These are phyloP conservation scores for Aspergillus funiculosus DNA, from an alignment of 495 filamentous ascomycete species.

Conservation along the genomic window DNA sequence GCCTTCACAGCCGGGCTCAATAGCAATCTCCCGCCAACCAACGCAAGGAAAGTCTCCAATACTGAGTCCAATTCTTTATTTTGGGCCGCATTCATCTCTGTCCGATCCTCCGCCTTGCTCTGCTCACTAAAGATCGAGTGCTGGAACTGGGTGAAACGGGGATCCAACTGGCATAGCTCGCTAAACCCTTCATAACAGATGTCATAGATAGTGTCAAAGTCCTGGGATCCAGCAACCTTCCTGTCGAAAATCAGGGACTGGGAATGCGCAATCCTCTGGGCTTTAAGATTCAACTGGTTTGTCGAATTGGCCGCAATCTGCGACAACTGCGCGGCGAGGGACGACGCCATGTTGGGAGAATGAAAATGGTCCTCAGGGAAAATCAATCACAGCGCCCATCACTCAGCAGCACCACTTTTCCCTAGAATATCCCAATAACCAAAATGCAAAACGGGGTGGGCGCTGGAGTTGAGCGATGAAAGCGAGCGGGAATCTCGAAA, in stretches of 20 bases:
- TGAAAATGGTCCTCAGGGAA: slow-evolving; percentile 15
- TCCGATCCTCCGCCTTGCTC: slow-evolving; percentile 80
- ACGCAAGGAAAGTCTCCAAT: slow-evolving; percentile 71
- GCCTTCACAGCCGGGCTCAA: slow-evolving; percentile 83
- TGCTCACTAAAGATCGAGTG: slow-evolving; percentile 80
- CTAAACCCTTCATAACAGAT: slow-evolving; percentile 83
- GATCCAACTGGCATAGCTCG: slow-evolving; percentile 81
- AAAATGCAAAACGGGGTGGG: neutral
- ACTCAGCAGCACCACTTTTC: slow-evolving; percentile 14
- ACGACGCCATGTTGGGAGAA: slow-evolving; percentile 59
- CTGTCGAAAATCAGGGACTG: slow-evolving; percentile 89
- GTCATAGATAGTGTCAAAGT: slow-evolving; percentile 79
- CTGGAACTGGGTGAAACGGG: slow-evolving; percentile 62
- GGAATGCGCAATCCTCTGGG: slow-evolving; percentile 80
- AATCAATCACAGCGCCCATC: slow-evolving; percentile 21
- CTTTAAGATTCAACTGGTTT: slow-evolving; percentile 78
- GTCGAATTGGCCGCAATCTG: slow-evolving; percentile 72
- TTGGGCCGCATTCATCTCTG: slow-evolving; percentile 71
- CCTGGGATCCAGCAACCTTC: slow-evolving; percentile 72
- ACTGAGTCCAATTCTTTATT: slow-evolving; percentile 74
- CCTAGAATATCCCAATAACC: no score
- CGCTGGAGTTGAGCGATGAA: slow-evolving; percentile 1
- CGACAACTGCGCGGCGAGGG: slow-evolving; percentile 73
- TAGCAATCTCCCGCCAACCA: slow-evolving; percentile 68
- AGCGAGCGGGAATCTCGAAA: slow-evolving; percentile 11